These are phyloP conservation scores for Chenopodium quinoa DNA, from an alignment of 148 eudicot genomes.

Conservation along the genomic window DNA sequence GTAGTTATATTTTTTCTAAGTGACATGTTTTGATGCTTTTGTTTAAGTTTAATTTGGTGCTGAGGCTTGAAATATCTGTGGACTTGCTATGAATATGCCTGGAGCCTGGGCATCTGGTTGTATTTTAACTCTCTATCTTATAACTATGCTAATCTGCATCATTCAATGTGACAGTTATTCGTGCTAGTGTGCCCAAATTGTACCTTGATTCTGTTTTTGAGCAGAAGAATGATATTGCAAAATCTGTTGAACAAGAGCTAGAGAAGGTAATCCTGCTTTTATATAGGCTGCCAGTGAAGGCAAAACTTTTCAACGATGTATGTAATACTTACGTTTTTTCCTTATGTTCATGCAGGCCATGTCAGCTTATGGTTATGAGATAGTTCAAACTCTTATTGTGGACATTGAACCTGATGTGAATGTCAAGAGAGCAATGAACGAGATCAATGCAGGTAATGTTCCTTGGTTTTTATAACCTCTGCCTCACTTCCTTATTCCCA, in stretches of 20 bases:
- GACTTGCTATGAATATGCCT: neutral
- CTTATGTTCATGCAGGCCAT: conserved; percentile 51
- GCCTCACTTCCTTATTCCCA: neutral
- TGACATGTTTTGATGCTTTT: neutral
- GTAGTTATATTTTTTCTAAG: neutral
- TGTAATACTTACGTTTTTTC: neutral
- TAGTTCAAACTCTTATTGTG: conserved; percentile 80
- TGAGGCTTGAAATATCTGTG: neutral
- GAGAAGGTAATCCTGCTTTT: conserved; percentile 45
- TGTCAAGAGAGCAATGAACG: conserved; percentile 81
- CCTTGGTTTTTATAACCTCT: neutral
- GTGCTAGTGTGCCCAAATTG: conserved; percentile 66
- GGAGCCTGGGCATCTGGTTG: neutral
- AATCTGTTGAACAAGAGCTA: conserved; percentile 67
- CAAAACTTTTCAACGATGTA: neutral
- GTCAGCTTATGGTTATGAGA: conserved; percentile 74
- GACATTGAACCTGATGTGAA: conserved; percentile 76
- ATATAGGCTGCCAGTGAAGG: neutral
- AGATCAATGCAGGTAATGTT: conserved; percentile 68
- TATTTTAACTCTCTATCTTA: neutral
- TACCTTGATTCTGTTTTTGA: conserved; percentile 57
- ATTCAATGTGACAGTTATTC: conserved; percentile 45
- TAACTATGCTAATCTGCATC: neutral
- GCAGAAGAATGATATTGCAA: conserved; percentile 84
- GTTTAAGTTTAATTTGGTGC: neutral